phyloP scores from a whole-genome alignment of 768 basidiomycete genomes.

The Sarcodon aspratus region DNA sequence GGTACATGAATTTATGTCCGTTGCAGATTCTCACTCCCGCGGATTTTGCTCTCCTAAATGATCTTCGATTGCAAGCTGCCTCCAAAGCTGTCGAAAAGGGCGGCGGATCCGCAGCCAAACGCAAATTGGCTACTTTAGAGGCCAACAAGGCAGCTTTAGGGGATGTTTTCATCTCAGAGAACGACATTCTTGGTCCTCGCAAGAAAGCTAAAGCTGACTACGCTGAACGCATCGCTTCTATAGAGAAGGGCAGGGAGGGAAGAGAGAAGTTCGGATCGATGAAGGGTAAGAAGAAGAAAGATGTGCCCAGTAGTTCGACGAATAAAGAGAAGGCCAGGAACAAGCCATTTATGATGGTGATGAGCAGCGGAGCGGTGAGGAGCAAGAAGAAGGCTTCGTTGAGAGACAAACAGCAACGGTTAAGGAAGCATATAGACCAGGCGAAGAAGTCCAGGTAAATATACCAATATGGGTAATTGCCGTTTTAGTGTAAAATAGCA shows the following conservation, averaged over 20 bases:
- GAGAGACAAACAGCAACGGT: slow-evolving; percentile 69
- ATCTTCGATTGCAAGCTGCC: slow-evolving; percentile 76
- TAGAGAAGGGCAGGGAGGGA: slow-evolving; percentile 89
- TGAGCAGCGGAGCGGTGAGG: slow-evolving; percentile 63
- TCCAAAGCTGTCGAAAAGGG: slow-evolving; percentile 55
- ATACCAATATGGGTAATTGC: neutral
- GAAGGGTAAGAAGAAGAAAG: slow-evolving; percentile 90
- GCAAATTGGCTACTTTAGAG: slow-evolving; percentile 79
- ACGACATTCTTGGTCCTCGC: slow-evolving; percentile 85
- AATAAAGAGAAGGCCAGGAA: slow-evolving; percentile 89
- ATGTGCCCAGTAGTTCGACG: slow-evolving; percentile 70
- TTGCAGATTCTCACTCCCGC: slow-evolving; percentile 90
- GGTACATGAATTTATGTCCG: slow-evolving; percentile 1
- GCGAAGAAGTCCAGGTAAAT: slow-evolving; percentile 35
- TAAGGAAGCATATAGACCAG: slow-evolving; percentile 65
- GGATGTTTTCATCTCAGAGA: slow-evolving; percentile 71
- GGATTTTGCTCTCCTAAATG: slow-evolving; percentile 86
- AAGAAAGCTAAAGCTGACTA: slow-evolving; percentile 93
- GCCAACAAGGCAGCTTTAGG: slow-evolving; percentile 44
- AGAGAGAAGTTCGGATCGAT: slow-evolving; percentile 85
- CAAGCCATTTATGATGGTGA: slow-evolving; percentile 93
- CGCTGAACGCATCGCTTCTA: slow-evolving; percentile 84
- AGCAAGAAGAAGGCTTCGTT: slow-evolving; percentile 78
- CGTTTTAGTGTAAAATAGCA: no score
- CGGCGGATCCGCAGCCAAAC: slow-evolving; percentile 70